Base-by-base conservation (phyloP, 2,329 filamentous ascomycete genomes). In the Colletotrichum nymphaeae region DNA sequence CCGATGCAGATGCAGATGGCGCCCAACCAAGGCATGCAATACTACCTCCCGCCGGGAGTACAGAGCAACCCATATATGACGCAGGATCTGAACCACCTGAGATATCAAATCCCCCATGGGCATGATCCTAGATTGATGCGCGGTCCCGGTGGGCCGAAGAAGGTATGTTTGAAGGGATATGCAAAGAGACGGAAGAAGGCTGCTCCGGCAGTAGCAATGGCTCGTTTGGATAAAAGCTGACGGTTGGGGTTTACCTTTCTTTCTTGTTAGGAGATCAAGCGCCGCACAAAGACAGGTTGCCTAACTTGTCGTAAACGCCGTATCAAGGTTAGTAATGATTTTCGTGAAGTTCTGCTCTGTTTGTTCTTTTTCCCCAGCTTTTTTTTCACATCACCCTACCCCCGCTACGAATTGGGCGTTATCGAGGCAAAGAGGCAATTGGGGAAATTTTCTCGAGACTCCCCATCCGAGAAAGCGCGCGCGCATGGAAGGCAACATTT, bases 201-300 rank as follows among this genome's bases (percentile, higher is more conserved):
- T 49, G 49, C 42, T 49, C 42, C 42, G 42, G 42, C 11, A 42
- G 70, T 32, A 58, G 26, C 26, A 49, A 19, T 24, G 5, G 12
- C 16, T 56, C 32, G 32, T n/a, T 42, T 56, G 49, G 55, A 30
- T 22, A 32, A 12, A 19, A 59, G 46, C 70, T 70, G 70, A 73
- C 32, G 59, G 26, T 24, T 57, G 69, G 32, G 26, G 16, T 52
- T 63, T 69, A 73, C 52, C n/a, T 67, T 16, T 67, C 30, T 63
- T 66, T 69, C 66, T 62, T 63, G 68, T 30, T 79, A 91, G 89
- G 89, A 91, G 80, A 91, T 91, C 78, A 91, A 91, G 80, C 86
- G 89, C 74, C 87, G 89, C 77, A 91, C 89, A 59, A 91, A 91
- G 80, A 91, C 89, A 1, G 89, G 89, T n/a, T 91, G 89, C 76